phyloP scores from a whole-genome alignment of 2,329 filamentous ascomycete genomes.

The Fusarium newnesense region DNA sequence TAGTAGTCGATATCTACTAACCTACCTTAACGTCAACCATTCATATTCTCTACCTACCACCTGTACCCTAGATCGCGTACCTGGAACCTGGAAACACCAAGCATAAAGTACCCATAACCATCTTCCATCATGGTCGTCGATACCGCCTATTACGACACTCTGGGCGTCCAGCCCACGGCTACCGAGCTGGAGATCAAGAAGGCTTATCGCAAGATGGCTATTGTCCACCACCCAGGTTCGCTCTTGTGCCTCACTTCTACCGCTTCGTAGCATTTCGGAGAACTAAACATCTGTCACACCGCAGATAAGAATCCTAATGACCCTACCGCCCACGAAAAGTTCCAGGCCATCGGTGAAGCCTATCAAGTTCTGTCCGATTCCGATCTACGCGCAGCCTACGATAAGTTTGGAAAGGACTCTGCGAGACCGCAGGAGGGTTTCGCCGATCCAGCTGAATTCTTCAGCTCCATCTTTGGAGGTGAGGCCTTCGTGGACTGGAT shows the following conservation, averaged over 20 bases:
- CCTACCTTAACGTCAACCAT: background rate
- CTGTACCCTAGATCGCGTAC: conserved; percentile 9
- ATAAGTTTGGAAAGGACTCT: conserved; percentile 96
- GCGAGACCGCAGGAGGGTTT: conserved; percentile 93
- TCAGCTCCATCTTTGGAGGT: conserved; percentile 97
- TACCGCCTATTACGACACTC: conserved; percentile 86
- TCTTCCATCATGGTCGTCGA: conserved; percentile 81
- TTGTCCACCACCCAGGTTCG: conserved; percentile 88
- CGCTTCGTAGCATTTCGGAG: background rate
- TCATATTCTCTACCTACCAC: background rate
- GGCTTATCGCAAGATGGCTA: conserved; percentile 93
- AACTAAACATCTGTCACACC: conserved; percentile 24
- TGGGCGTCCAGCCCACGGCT: conserved; percentile 86
- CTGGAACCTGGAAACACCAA: conserved; percentile 21
- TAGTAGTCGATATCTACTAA: conserved; percentile 9
- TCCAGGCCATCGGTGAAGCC: conserved; percentile 84
- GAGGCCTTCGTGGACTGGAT: conserved; percentile 97
- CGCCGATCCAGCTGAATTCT: conserved; percentile 96
- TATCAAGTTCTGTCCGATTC: conserved; percentile 87
- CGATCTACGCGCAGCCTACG: conserved; percentile 89
- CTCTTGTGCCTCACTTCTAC: background rate
- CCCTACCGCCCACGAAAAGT: conserved; percentile 91
- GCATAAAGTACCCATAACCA: background rate
- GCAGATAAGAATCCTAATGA: conserved; percentile 98
- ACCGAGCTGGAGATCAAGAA: conserved; percentile 96